Evolutionary conservation across 2,329 filamentous ascomycete species (phyloP).

Genomic region (Aspergillus uvarum): DNA sequence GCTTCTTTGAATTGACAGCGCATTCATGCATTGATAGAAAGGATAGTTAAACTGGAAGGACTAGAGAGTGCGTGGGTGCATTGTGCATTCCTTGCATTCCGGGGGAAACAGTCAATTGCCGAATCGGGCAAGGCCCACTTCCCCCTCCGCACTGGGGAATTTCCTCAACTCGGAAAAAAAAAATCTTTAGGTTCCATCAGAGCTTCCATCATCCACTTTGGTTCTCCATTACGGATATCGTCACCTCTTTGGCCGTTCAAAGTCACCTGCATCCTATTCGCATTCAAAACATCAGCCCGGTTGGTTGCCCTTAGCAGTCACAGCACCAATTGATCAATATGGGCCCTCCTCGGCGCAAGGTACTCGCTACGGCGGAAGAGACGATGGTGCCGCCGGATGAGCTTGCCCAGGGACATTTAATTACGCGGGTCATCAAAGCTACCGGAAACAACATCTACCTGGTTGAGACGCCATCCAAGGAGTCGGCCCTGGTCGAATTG

Average conservation of each 20-base stretch:
- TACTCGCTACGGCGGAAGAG: slow-evolving; percentile 76
- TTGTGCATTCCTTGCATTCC: background rate
- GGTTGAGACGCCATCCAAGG: slow-evolving; percentile 68
- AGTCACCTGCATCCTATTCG: background rate
- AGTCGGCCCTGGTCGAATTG: slow-evolving; percentile 73
- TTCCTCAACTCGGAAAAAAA: background rate
- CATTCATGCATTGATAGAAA: background rate
- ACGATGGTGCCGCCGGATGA: slow-evolving; percentile 60
- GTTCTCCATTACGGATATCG: background rate
- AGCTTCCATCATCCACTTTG: background rate
- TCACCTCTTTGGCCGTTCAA: background rate
- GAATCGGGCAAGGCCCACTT: background rate
- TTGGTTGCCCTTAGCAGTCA: background rate
- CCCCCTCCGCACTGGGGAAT: background rate
- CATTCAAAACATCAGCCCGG: background rate
- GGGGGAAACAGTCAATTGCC: background rate
- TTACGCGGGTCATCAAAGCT: slow-evolving; percentile 77
- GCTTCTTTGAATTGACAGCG: too few species aligned
- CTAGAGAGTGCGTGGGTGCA: too few species aligned
- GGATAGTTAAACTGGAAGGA: too few species aligned
- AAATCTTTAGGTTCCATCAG: background rate
- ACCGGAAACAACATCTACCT: slow-evolving; percentile 88
- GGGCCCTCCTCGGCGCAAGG: slow-evolving; percentile 72
- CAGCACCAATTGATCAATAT: slow-evolving; percentile 45
- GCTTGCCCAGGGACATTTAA: slow-evolving; percentile 54